Evolutionary conservation across 768 basidiomycete species (phyloP).

Genomic region (Phanerochaete sordida): DNA sequence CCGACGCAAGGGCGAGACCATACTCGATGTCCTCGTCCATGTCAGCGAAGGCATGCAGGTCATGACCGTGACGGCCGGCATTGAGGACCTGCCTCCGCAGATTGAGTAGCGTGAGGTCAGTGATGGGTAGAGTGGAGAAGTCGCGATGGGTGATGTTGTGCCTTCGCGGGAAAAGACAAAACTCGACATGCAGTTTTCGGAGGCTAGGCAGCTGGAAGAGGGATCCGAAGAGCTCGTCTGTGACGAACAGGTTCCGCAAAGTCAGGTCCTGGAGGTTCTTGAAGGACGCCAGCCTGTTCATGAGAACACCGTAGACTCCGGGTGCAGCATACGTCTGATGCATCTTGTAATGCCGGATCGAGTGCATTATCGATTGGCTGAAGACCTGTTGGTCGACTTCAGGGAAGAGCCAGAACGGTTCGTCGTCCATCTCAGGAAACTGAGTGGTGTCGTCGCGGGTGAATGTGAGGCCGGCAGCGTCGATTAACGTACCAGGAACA

Average conservation of each 20-base stretch:
- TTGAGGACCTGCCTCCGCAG: slow-evolving; percentile 27
- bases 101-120: slow-evolving; percentile 37
- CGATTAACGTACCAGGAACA: slow-evolving; percentile 9
- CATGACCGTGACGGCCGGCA: slow-evolving; percentile 1
- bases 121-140: slow-evolving; percentile 37
- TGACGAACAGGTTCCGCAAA: slow-evolving; percentile 35
- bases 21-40: slow-evolving; percentile 16
- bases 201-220: slow-evolving; percentile 37
- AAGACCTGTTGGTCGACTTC: background rate
- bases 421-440: background rate
- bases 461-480: slow-evolving; percentile 4
- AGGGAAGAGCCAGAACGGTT: background rate
- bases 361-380: slow-evolving; percentile 1
- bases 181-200: slow-evolving; percentile 37
- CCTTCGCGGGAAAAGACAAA: slow-evolving; percentile 31
- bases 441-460: background rate
- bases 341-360: slow-evolving; percentile 13
- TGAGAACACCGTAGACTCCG: slow-evolving; percentile 15
- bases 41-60: slow-evolving; percentile 11
- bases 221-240: slow-evolving; percentile 30
- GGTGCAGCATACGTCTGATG: slow-evolving; percentile 10
- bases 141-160: slow-evolving; percentile 13
- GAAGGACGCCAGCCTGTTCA: slow-evolving; percentile 27
- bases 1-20: slow-evolving; percentile 32
- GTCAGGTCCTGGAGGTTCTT: slow-evolving; percentile 34